Conservation (phyloP, 441 rosid species). For the Eruca vesicaria region DNA sequence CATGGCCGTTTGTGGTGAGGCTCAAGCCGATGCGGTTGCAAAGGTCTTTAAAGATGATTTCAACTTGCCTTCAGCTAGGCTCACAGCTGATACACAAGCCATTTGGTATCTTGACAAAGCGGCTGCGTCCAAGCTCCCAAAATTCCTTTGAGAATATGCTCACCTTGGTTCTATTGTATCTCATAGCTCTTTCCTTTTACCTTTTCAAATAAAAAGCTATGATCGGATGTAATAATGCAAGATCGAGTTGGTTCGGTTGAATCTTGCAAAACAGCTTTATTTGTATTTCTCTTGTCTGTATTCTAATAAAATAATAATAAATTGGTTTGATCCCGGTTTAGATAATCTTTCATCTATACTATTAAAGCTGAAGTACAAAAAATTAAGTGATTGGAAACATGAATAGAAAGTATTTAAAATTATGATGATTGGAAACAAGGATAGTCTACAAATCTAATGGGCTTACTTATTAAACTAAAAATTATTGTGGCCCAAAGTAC, state of each 20-base stretch:
- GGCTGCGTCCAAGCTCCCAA: constrained; percentile 63
- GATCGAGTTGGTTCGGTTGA: background rate
- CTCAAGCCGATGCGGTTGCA: constrained; percentile 56
- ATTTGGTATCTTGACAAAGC: constrained; percentile 77
- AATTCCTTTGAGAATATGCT: background rate
- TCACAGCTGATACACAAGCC: constrained; percentile 59
- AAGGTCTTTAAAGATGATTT: constrained; percentile 40
- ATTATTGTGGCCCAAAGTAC: too few relatives aligned
- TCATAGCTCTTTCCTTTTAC: background rate
- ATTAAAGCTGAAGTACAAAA: too few relatives aligned
- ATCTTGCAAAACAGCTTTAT: background rate
- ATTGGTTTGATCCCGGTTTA: background rate
- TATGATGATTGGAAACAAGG: too few relatives aligned
- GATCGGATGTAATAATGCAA: background rate
- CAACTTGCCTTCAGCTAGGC: constrained; percentile 53
- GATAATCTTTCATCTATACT: background rate
- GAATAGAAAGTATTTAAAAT: too few relatives aligned
- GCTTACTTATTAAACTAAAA: too few relatives aligned
- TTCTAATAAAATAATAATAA: background rate
- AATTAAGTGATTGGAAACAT: too few relatives aligned
- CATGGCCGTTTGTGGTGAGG: constrained; percentile 61
- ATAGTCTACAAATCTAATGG: too few relatives aligned
- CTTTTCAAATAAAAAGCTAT: background rate
- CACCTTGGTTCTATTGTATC: background rate
- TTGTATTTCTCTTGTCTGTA: background rate